phyloP scores from a whole-genome alignment of 2,329 filamentous ascomycete genomes.

The Lomentospora prolificans region DNA sequence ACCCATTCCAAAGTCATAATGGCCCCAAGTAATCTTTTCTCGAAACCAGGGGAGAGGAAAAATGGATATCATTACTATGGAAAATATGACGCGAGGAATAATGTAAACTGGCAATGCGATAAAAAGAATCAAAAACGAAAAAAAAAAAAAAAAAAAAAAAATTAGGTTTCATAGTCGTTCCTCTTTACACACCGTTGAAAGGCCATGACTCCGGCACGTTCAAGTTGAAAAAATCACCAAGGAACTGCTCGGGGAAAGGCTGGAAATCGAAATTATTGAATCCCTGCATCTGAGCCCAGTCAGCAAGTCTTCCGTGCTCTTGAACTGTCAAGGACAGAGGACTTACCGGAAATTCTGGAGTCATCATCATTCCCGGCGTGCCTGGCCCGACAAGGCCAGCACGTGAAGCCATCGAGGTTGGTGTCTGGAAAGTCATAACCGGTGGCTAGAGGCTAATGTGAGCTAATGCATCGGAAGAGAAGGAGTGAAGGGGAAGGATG shows the following conservation, averaged over 20 bases:
- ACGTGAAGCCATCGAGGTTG: constrained; percentile 24
- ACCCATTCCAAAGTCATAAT: too few relatives aligned
- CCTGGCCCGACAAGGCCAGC: neutral
- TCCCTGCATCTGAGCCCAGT: neutral
- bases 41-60: neutral
- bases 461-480: constrained; percentile 10
- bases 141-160: neutral
- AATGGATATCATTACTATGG: constrained; percentile 1
- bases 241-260: constrained; percentile 6
- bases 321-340: neutral
- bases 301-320: neutral
- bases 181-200: neutral
- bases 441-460: constrained; percentile 17
- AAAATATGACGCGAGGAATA: too few relatives aligned
- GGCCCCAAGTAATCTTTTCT: too few relatives aligned
- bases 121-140: neutral
- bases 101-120: neutral
- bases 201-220: constrained; percentile 7
- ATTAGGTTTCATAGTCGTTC: neutral
- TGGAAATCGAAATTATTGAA: constrained; percentile 6
- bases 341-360: constrained; percentile 4
- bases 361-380: constrained; percentile 7
- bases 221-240: constrained; percentile 8
- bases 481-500: constrained; percentile 26
- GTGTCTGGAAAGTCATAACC: constrained; percentile 31